Evolutionary conservation across 2,329 filamentous ascomycete species (phyloP), one percentile per base, ranked within the genome.

Genomic region (Aspergillus phoenicis): DNA sequence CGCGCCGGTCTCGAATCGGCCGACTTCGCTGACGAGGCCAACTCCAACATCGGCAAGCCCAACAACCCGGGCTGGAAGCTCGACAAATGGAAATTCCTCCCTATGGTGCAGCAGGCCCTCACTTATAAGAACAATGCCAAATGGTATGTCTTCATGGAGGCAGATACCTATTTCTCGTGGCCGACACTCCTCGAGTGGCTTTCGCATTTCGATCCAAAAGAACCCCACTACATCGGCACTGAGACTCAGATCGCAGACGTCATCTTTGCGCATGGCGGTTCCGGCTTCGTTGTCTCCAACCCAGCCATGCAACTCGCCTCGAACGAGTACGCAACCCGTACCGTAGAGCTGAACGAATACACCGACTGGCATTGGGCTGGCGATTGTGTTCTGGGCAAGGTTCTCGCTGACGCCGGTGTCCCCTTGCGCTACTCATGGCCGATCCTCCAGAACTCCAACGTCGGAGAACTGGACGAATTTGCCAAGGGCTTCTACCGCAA

Each of bases 81-180:
- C 39, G 84, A 86, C 64, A 85, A 85, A 65, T 86, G 83, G 83
- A 86, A 85, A 68, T 83, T 84, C 63, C 71, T 86, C 20, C 83
- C 83, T 6, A 81, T 85, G 76, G 80, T 83, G 2, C 81, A 84
- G 65, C 79, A 82, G 65, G 78, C 83, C 0, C 75, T 80, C 45
- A 69, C 70, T 22, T 64, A 77, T 62, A 73, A 75, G 39, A 80
- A 81, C 2, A 72, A 83, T 26, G 80, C 81, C 48, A 83, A 82
- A 58, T 87, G 85, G 85, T 87, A 81, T 62, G 75, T 85, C 58
- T 87, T 87, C 69, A 80, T 85, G 51, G 85, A 87, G 65, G 81
- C 83, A 0, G 85, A 87, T 67, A 86, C 84, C 0, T 87, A 84
- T 64, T 70, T 86, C 43, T 75, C 84, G 8, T 84, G 84, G 77